Base-by-base conservation (phyloP, 2,329 filamentous ascomycete genomes). In the Myriosclerotinia curreyana region DNA sequence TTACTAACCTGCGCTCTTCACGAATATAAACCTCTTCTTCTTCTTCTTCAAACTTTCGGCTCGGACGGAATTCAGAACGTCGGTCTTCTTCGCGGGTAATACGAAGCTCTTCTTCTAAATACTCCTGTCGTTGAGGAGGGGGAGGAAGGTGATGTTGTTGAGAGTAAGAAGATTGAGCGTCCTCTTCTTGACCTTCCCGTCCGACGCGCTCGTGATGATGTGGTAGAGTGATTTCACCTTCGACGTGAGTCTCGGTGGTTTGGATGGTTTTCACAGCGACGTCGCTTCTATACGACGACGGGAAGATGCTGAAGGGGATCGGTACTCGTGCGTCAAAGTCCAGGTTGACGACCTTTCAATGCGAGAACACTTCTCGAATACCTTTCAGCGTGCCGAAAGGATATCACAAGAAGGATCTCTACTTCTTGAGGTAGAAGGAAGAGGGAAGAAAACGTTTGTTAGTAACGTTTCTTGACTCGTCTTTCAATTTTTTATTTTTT, bases 231-330 rank as follows among this genome's bases (percentile, higher is more conserved):
- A 92, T 86, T 82, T 94, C 88, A 83, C 91, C 86, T 87, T 96
- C 91, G 87, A 94, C 88, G 87, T 92, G 87, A 77, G 87, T 87
- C 74, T 84, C 80, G 76, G 78, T 81, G 69, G 74, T 80, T 76
- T 81, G 83, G 2, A 40, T 52, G 14, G 25, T 55, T 60, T 64
- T 38, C 79, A 83, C 82, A 81, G 83, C 82, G 82, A 86, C 85
- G 84, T 77, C 78, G 78, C 83, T 83, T 79, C 90, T 87, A 86
- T 97, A 98, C 82, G 92, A 91, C 81, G 92, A 96, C 84, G 94
- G 94, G 88, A 98, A 97, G 90, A 97, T 90, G 91, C 92, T 97
- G 88, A 97, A 96, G 83, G 94, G 94, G 82, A 98, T 95, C 85
- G 94, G 92, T 82, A 97, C 91, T 82, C 92, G 91, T 83, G 93